These are phyloP conservation scores for Penicillium nordicum DNA, from an alignment of 2,329 filamentous ascomycete species.

Conservation along the genomic window DNA sequence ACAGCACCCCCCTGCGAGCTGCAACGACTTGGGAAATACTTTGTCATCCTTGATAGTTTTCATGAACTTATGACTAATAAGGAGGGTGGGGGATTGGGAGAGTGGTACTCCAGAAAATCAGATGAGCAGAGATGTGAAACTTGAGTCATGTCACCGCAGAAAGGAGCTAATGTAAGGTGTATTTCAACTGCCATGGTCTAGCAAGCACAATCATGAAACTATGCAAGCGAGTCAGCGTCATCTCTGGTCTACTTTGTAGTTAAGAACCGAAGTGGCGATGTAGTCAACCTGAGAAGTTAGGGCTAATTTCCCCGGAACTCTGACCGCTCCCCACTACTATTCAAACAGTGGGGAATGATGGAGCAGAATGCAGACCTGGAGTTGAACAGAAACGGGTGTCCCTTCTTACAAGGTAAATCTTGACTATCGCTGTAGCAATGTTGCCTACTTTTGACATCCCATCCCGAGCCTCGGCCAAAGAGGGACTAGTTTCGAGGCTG, in stretches of 20 bases:
- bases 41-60: background rate
- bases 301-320: background rate
- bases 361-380: background rate
- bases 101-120: background rate
- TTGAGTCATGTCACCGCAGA: background rate
- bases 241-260: background rate
- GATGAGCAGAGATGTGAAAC: background rate
- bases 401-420: background rate
- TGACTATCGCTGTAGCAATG: background rate
- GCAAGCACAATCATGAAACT: background rate
- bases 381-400: background rate
- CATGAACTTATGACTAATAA: background rate
- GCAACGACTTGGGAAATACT: background rate
- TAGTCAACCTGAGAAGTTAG: background rate
- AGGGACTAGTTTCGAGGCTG: background rate
- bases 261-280: no score
- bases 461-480: background rate
- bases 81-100: no score
- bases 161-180: background rate
- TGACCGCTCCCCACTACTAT: background rate
- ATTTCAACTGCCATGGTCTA: background rate
- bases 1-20: background rate
- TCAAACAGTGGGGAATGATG: conserved; percentile 1
- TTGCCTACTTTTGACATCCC: background rate
- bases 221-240: background rate